A percentile compares a stretch with the other conserved stretches of the same genome.
phyloP scores from a whole-genome alignment of 169 alveolate species.

The Plasmodium malariae region DNA sequence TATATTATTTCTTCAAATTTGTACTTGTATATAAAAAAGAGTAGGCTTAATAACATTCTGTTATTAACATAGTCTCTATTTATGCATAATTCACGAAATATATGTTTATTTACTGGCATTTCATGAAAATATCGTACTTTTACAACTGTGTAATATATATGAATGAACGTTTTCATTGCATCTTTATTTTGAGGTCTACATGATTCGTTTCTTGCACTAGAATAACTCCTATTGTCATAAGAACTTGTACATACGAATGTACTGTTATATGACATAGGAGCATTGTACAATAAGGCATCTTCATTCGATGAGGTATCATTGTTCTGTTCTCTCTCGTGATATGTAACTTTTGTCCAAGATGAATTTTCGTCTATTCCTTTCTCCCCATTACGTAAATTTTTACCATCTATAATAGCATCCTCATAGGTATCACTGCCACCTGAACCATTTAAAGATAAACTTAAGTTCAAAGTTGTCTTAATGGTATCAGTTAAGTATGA shows the following conservation, averaged over 20 bases:
- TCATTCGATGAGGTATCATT: too few species aligned
- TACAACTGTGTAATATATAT: constrained; percentile 23
- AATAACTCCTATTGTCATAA: too few species aligned
- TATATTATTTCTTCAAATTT: constrained; percentile 57
- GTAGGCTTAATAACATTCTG: constrained; percentile 13
- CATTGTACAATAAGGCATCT: too few species aligned
- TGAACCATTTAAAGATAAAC: neutral
- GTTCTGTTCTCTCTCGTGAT: too few species aligned
- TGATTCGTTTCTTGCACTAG: neutral
- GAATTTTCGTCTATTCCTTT: neutral
- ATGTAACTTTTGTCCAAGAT: too few species aligned
- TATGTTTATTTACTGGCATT: constrained; percentile 64
- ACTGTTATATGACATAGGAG: too few species aligned
- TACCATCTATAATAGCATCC: neutral
- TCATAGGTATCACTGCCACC: neutral
- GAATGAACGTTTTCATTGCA: constrained; percentile 14
- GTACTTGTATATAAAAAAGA: constrained; percentile 55
- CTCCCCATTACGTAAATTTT: neutral
- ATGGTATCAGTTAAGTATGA: too few species aligned
- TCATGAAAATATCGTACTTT: constrained; percentile 69
- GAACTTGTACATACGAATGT: too few species aligned
- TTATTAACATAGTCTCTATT: constrained; percentile 54
- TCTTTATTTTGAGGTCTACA: constrained; percentile 5
- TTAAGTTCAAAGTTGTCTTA: too few species aligned
- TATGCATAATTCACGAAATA: constrained; percentile 72